Evolutionary conservation across 169 alveolate species (phyloP).

Genomic region (Perkinsus chesapeaki): DNA sequence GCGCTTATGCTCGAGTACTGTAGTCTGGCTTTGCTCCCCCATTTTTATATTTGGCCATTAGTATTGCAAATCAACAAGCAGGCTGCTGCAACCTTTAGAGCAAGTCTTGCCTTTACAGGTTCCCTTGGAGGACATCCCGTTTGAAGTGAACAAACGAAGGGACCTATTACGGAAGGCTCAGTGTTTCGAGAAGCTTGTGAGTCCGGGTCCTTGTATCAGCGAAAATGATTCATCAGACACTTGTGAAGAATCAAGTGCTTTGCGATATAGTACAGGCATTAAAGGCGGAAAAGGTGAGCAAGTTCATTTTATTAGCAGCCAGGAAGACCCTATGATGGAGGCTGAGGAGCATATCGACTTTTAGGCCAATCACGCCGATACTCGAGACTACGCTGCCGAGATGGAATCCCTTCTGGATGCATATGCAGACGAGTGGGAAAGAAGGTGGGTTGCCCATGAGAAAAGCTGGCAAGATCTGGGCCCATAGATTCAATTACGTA

Average conservation of each 20-base stretch:
- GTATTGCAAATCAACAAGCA: no score
- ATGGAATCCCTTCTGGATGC: background rate
- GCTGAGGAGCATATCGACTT: no score
- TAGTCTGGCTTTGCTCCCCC: no score
- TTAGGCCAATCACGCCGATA: background rate
- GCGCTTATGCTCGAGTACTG: no score
- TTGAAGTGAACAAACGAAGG: background rate
- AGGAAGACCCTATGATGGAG: background rate
- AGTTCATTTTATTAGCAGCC: background rate
- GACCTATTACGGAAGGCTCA: background rate
- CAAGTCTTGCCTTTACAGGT: no score
- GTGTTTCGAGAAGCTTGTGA: background rate
- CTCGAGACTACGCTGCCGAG: background rate
- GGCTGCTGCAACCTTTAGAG: no score
- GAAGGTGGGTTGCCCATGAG: background rate
- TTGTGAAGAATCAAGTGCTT: background rate
- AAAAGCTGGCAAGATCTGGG: background rate
- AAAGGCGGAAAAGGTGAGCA: background rate
- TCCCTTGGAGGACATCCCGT: background rate
- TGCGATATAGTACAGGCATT: background rate
- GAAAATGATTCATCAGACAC: background rate
- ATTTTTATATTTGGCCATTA: no score
- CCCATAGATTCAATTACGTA: background rate
- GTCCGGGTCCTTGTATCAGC: background rate
- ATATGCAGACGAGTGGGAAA: background rate